phyloP scores from a whole-genome alignment of 2,329 filamentous ascomycete species.

The Trichoderma atroviride region DNA sequence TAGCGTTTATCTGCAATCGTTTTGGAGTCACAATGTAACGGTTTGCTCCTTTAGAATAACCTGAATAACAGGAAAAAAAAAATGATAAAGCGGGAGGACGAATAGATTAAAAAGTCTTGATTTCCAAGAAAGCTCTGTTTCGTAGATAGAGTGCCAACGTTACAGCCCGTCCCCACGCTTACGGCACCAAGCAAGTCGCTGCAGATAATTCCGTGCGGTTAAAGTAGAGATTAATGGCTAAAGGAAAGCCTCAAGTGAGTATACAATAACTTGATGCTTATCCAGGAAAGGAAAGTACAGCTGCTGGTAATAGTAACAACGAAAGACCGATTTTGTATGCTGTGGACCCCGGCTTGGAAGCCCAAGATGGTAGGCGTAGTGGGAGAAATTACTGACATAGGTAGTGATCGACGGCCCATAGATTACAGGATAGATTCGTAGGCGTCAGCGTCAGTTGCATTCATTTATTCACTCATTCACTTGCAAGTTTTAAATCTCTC shows the following conservation, averaged over 20 bases:
- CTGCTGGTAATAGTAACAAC: not conserved
- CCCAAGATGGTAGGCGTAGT: not conserved
- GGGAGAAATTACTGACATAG: not conserved
- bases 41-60: not conserved
- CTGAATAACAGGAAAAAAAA: not conserved
- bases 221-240: not conserved
- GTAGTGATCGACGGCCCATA: not conserved
- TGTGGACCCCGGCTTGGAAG: not conserved
- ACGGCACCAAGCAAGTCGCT: not conserved
- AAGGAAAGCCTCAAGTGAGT: not conserved
- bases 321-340: not conserved
- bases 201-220: not conserved
- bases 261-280: not conserved
- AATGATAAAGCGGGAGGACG: not conserved
- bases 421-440: not conserved
- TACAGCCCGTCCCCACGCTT: not conserved
- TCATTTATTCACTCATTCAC: not conserved
- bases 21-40: not conserved
- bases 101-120: not conserved
- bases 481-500: not conserved
- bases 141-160: not conserved
- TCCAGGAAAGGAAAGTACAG: not conserved
- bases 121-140: not conserved
- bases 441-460: not conserved
- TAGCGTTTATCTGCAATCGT: not conserved